Percentiles rank a stretch among this genome's conserved stretches.
These are phyloP conservation scores for Tuber aestivum DNA, from an alignment of 495 filamentous ascomycete genomes.

Conservation along the genomic window DNA sequence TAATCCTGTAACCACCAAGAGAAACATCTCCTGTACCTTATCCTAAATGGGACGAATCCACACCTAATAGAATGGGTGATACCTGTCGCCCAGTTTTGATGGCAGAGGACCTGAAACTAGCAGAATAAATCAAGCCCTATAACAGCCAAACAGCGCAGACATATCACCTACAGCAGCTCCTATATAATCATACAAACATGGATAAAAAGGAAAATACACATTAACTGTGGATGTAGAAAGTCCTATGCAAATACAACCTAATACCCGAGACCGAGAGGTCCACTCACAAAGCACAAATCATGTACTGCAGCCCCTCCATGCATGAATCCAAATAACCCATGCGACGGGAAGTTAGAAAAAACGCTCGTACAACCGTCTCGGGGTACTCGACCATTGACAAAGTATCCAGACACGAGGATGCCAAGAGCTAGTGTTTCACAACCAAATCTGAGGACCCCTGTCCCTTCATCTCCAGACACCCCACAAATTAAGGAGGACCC, in stretches of 20 bases:
- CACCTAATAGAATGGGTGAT: not conserved
- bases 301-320: no score
- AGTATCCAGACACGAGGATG: not conserved
- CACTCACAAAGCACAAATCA: not conserved
- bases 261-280: not conserved
- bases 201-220: not conserved
- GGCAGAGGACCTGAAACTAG: not conserved
- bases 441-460: not conserved
- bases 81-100: not conserved
- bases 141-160: not conserved
- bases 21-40: not conserved
- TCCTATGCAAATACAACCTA: not conserved
- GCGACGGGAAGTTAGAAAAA: not conserved
- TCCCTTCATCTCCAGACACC: not conserved
- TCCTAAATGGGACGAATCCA: not conserved
- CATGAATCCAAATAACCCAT: not conserved
- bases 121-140: not conserved
- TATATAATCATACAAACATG: not conserved
- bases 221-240: not conserved
- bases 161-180: not conserved
- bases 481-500: not conserved
- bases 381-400: not conserved
- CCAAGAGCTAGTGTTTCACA: not conserved
- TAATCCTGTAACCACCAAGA: not conserved
- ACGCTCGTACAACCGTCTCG: not conserved